A percentile compares a stretch with the other conserved stretches of the same genome.
Evolutionary conservation across 2,329 filamentous ascomycete species (phyloP).

Genomic region (Sporothrix schenckii): DNA sequence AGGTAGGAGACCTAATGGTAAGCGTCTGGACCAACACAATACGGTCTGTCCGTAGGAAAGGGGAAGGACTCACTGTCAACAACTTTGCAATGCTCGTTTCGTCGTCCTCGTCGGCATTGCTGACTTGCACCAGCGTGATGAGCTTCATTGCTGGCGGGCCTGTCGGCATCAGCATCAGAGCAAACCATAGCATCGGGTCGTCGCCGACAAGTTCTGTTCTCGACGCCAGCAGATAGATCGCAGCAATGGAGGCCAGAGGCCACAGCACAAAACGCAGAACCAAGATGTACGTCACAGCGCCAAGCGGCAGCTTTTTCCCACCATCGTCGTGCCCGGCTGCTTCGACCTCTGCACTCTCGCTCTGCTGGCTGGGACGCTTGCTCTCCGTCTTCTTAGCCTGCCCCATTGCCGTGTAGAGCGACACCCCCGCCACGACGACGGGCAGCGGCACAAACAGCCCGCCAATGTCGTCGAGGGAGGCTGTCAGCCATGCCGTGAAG

Average conservation of each 20-base stretch:
- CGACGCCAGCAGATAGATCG: slow-evolving; percentile 59
- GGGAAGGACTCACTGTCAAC: slow-evolving; percentile 44
- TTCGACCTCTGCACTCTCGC: slow-evolving; percentile 22
- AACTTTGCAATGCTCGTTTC: slow-evolving; percentile 51
- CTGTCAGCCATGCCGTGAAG: slow-evolving; percentile 68
- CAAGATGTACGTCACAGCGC: slow-evolving; percentile 55
- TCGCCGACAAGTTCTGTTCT: slow-evolving; percentile 54
- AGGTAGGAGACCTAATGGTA: slow-evolving; percentile 43
- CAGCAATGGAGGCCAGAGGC: slow-evolving; percentile 58
- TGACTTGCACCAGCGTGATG: slow-evolving; percentile 51
- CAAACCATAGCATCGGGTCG: slow-evolving; percentile 69
- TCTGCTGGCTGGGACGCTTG: slow-evolving; percentile 38
- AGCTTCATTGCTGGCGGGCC: slow-evolving; percentile 54
- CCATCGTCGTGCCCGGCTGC: slow-evolving; percentile 33
- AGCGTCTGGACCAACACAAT: background rate
- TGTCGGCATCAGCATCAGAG: slow-evolving; percentile 53
- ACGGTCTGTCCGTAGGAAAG: background rate
- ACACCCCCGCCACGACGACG: slow-evolving; percentile 68
- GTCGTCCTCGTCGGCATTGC: slow-evolving; percentile 45
- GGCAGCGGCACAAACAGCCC: slow-evolving; percentile 66
- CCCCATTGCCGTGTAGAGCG: slow-evolving; percentile 58
- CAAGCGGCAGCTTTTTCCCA: slow-evolving; percentile 51
- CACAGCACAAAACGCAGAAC: slow-evolving; percentile 63
- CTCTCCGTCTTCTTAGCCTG: slow-evolving; percentile 40
- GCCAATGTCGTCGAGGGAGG: slow-evolving; percentile 63